Base-by-base conservation (phyloP, 192 early-diverging fungal species). In the Umbelopsis vinacea region DNA sequence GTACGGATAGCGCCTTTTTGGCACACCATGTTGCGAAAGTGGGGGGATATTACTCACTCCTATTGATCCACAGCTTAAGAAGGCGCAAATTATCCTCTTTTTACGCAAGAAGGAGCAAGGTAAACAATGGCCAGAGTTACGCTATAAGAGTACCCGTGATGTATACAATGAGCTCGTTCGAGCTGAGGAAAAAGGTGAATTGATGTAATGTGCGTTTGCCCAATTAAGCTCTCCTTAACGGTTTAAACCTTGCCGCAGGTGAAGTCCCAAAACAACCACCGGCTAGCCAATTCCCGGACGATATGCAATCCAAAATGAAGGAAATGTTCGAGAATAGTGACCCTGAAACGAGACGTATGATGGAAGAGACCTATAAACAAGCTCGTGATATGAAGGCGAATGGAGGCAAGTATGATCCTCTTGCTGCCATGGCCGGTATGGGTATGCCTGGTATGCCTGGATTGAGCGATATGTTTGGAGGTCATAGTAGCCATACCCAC, bases 81-180 rank as follows among this genome's bases (percentile, higher is more conserved):
- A 46, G n/a, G 19, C 55, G 38, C 68, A 76, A 52, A 50, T 76
- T 14, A 54, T 70, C 12, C 45, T 76, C 38, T 70, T 50, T 17
- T 50, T 76, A 10, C 52, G 70, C 19, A 76, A 76, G 69, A 60
- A 53, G 9, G 57, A 48, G 26, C 26, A 71, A 52, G 69, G 74
- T 6, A 70, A 76, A 53, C 53, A 66, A n/a, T 76, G 74, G 74
- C 37, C 23, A 43, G 68, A 70, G 19, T 35, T 76, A 43, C 50
- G 69, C 15, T 47, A 63, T 24, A 69, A 66, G 46, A 29, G 48
- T 38, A 71, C 69, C 21, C 60, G 55, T 0, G 68, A 70, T 24
- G 46, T 70, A 21, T 71, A 52, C 19, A 69, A 76, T 43, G 69
- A 76, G 9, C 54, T 71, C 0, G 15, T 70, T 43, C 69, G 74